phyloP scores from a whole-genome alignment of 2,329 filamentous ascomycete species.

The Lecanosticta acicola region DNA sequence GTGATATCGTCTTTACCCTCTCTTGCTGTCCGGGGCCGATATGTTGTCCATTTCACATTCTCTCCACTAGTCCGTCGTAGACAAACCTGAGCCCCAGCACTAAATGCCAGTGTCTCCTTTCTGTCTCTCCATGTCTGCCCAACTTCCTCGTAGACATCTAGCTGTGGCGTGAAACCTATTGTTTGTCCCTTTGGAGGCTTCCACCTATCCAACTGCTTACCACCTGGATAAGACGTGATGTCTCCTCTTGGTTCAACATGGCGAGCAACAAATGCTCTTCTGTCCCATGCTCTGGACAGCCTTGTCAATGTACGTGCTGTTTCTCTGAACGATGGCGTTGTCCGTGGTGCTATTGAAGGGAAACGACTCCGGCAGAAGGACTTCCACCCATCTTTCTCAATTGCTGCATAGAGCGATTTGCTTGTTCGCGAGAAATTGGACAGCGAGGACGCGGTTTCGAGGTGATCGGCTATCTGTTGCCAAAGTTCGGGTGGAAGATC shows the following conservation, averaged over 20 bases:
- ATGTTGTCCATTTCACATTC: conserved; percentile 44
- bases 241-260: conserved; percentile 43
- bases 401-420: conserved; percentile 40
- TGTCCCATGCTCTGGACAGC: conserved; percentile 53
- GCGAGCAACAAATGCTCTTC: conserved; percentile 51
- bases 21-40: conserved; percentile 45
- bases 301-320: conserved; percentile 52
- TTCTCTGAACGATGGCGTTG: conserved; percentile 43
- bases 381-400: conserved; percentile 44
- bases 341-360: conserved; percentile 34
- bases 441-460: conserved; percentile 44
- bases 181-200: conserved; percentile 44
- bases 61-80: conserved; percentile 40
- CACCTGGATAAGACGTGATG: conserved; percentile 30
- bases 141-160: conserved; percentile 29
- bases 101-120: conserved; percentile 55
- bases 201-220: conserved; percentile 33
- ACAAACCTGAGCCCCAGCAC: conserved; percentile 54
- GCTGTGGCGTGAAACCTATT: conserved; percentile 53
- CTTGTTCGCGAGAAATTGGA: conserved; percentile 43
- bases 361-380: conserved; percentile 47
- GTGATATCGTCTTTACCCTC: conserved; percentile 57
- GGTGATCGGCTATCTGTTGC: conserved; percentile 33
- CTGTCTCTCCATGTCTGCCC: conserved; percentile 42
- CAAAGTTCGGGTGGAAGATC: conserved; percentile 38